These are phyloP conservation scores for Wickerhamiella pararugosa DNA, from an alignment of 1,139 yeast species.

Conservation along the genomic window DNA sequence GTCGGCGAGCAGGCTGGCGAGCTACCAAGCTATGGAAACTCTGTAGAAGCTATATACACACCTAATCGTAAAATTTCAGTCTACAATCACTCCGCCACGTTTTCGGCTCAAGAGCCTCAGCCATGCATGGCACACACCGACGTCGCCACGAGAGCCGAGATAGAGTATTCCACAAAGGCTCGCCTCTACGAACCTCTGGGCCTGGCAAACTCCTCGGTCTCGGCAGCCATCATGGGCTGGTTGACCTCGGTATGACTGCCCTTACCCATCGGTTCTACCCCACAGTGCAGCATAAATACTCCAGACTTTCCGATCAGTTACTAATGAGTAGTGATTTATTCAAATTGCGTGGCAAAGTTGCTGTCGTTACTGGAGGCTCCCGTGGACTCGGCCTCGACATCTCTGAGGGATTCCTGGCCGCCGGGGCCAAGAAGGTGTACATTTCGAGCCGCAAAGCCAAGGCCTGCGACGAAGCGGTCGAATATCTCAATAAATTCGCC, in stretches of 20 bases:
- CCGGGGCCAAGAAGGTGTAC: constrained; percentile 50
- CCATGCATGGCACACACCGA: no score
- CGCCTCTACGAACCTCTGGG: neutral
- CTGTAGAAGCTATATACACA: no score
- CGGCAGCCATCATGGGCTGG: neutral
- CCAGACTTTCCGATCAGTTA: no score
- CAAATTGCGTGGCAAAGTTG: constrained; percentile 45
- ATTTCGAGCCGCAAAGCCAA: constrained; percentile 51
- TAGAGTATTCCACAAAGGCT: no score
- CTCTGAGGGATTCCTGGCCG: constrained; percentile 48
- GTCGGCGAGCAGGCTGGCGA: no score
- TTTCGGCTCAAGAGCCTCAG: no score
- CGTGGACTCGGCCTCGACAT: constrained; percentile 59
- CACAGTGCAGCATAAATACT: no score
- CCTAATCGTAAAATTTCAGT: no score
- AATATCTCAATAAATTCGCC: constrained; percentile 35
- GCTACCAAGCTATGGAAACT: no score
- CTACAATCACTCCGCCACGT: no score
- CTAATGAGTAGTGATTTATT: constrained; percentile 12
- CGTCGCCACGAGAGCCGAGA: no score
- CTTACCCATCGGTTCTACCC: no score
- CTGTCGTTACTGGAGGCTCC: constrained; percentile 67
- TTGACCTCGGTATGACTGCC: neutral
- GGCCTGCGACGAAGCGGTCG: constrained; percentile 49
- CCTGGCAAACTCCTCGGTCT: neutral